Evolutionary conservation across 2,329 filamentous ascomycete species (phyloP), one percentile per base, ranked within the genome.

Genomic region (Annulohypoxylon truncatum): DNA sequence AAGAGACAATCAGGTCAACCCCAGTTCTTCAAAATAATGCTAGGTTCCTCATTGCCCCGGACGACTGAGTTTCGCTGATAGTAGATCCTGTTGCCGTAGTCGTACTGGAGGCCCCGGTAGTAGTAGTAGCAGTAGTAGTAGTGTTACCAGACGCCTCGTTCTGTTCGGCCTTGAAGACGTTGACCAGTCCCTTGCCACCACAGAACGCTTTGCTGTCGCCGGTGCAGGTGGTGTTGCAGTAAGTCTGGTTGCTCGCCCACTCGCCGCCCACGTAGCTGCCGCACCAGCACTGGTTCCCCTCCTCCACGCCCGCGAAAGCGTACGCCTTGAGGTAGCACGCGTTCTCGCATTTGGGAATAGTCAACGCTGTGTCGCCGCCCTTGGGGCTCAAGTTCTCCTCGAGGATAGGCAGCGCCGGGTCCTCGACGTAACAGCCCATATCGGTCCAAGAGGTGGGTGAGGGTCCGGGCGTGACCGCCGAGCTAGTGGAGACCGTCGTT

Each of bases 391-490:
- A 73, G 71, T 53, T 74, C 64, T 74, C 75, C 71, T 74, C 74
- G 74, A 77, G 68, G 75, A 66, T 67, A 69, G 63, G 74, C 61
- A 61, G 68, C 67, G 52, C 66, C 1, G 74, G 61, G 46, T 77
- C 75, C 62, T 82, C 79, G 42, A 75, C 76, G 66, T 81, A 82
- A 63, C 81, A 83, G 55, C 81, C 81, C 47, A 77, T 61, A 22
- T 77, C 66, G 22, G 50, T 61, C 74, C 69, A 73, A 15, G 58
- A 62, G 9, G 67, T 72, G 13, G 67, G 70, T 15, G 73, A 72
- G 20, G 71, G 73, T 5, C 65, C 59, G 0, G 71, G 66, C 1
- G 59, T 71, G 33, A 59, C 52, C n/a, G 40, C 57, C 15, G 51
- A 65, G 42, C 61, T 61, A 38, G 66, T 62, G 42, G 67, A 29